These are phyloP conservation scores for Phytophthora pseudosyringae DNA, from an alignment of 352 stramenopile genomes.

Conservation along the genomic window DNA sequence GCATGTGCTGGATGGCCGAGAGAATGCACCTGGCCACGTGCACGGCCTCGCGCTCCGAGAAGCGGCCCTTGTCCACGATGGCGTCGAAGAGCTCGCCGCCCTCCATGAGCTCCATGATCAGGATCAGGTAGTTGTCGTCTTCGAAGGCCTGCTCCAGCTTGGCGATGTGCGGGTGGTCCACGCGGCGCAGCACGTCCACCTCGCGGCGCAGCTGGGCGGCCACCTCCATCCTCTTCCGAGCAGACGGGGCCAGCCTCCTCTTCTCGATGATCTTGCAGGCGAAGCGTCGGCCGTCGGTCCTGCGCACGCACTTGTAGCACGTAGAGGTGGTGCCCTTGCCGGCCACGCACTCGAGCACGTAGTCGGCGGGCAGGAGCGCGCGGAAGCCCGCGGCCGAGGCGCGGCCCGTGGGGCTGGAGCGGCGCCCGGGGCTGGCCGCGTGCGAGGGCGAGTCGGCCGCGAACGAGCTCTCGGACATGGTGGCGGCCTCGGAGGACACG, in stretches of 20 bases:
- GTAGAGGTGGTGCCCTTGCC: conserved; percentile 76
- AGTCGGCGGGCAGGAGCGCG: conserved; percentile 46
- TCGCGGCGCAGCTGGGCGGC: conserved; percentile 64
- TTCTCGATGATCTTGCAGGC: conserved; percentile 88
- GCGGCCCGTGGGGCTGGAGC: conserved; percentile 26
- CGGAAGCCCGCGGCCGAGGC: conserved; percentile 38
- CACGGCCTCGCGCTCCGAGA: conserved; percentile 62
- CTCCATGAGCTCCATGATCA: conserved; percentile 80
- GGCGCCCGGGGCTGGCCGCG: conserved; percentile 10
- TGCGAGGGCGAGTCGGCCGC: conserved; percentile 45
- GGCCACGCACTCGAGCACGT: conserved; percentile 65
- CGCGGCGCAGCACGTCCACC: conserved; percentile 63
- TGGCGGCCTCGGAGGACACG: conserved; percentile 37
- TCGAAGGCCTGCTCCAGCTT: conserved; percentile 75
- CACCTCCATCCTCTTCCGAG: conserved; percentile 59
- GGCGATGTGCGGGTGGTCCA: conserved; percentile 76
- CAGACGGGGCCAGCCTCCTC: conserved; percentile 52
- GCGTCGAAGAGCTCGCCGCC: conserved; percentile 86
- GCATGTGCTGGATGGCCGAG: conserved; percentile 79
- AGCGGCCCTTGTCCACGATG: conserved; percentile 70
- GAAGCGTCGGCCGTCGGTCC: conserved; percentile 53
- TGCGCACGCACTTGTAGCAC: conserved; percentile 66
- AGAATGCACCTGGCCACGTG: conserved; percentile 63
- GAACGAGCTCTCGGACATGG: conserved; percentile 60
- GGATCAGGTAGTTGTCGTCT: conserved; percentile 67